Evolutionary conservation across 805 yeast species (phyloP).

Genomic region (Suhomyces faveliae): DNA sequence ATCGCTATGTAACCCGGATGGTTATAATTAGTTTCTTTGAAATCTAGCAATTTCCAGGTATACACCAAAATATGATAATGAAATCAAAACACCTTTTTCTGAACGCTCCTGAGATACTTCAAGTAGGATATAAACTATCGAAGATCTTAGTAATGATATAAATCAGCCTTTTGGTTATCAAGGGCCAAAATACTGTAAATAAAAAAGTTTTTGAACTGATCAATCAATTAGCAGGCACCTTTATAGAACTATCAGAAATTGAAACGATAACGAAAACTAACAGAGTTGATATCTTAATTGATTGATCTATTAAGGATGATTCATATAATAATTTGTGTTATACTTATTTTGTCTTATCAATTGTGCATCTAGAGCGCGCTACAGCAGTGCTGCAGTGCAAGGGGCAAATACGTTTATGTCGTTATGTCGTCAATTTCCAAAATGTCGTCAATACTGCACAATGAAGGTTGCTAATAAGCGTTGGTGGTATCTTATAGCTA

Average conservation of each 20-base stretch:
- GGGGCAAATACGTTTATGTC: not conserved
- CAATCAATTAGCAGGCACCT: not conserved
- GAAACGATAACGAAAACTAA: not conserved
- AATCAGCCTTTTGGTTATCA: not conserved
- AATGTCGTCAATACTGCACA: constrained; percentile 2
- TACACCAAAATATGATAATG: not conserved
- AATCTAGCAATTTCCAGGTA: not conserved
- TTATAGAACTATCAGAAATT: not conserved
- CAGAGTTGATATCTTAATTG: not conserved
- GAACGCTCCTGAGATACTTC: not conserved
- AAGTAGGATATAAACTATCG: not conserved
- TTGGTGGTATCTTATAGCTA: not conserved
- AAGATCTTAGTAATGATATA: not conserved
- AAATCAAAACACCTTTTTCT: not conserved
- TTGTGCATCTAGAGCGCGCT: not conserved
- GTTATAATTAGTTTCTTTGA: not conserved
- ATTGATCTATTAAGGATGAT: not conserved
- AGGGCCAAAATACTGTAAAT: not conserved
- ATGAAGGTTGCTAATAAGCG: constrained; percentile 1
- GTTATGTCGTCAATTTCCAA: not conserved
- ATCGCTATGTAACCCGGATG: not conserved
- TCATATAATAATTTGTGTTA: not conserved
- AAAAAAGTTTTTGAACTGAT: not conserved
- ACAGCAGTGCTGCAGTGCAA: not conserved
- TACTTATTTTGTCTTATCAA: not conserved